Evolutionary conservation across 2,329 filamentous ascomycete genomes (phyloP).

Genomic region (Paecilomyces dactylethromorphus): DNA sequence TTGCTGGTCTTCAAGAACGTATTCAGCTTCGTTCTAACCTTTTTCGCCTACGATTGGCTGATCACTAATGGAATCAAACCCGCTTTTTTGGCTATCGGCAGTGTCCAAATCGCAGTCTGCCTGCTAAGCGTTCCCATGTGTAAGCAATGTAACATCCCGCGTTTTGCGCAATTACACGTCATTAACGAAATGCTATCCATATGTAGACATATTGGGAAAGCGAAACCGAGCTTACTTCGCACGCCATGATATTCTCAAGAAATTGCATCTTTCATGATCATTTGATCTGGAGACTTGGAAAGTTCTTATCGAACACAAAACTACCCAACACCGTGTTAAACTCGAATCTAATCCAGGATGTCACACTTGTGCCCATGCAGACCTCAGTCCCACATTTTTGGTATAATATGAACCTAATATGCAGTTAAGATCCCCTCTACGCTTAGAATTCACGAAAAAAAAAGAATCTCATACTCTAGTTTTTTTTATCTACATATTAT

Average conservation of each 20-base stretch:
- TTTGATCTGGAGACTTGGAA: not conserved
- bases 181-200: not conserved
- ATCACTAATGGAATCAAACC: slow-evolving; percentile 49
- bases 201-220: slow-evolving; percentile 70
- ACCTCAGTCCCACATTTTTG: not conserved
- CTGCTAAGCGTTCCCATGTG: slow-evolving; percentile 68
- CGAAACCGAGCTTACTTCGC: slow-evolving; percentile 67
- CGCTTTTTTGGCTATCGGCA: slow-evolving; percentile 65
- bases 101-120: slow-evolving; percentile 73
- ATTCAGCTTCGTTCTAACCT: slow-evolving; percentile 81
- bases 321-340: too few species aligned
- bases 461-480: too few species aligned
- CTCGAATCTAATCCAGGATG: too few species aligned
- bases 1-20: slow-evolving; percentile 92
- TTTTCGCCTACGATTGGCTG: slow-evolving; percentile 79
- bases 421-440: too few species aligned
- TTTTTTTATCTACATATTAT: too few species aligned
- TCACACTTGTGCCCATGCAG: too few species aligned
- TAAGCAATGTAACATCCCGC: slow-evolving; percentile 45
- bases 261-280: slow-evolving; percentile 26
- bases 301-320: not conserved
- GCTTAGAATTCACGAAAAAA: too few species aligned
- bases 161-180: slow-evolving; percentile 2
- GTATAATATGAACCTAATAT: not conserved
- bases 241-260: slow-evolving; percentile 62